Evolutionary conservation across 345 rosid species (phyloP), one percentile per base, ranked within the genome.

Genomic region (Barbarea vulgaris): DNA sequence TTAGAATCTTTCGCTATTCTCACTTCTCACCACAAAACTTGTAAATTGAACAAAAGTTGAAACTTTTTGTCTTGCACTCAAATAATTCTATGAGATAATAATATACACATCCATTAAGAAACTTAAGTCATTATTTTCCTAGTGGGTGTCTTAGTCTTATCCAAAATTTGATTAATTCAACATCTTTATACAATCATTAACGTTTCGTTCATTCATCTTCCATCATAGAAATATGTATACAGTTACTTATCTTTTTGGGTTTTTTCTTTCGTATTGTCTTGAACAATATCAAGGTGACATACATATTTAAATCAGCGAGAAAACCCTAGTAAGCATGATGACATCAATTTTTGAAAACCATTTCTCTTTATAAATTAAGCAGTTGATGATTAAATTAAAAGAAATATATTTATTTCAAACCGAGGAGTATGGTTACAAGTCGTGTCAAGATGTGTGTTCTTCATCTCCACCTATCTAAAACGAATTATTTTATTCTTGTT

Each of bases 371-470:
- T 7, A 11, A 71, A 31, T 7, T 7, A 71, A 50, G 22, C 12
- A 34, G 31, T 54, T 5, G 25, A 58, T 42, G 37, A 19, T 47
- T 48, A 48, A 15, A 66, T 9, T 13, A 62, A 34, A 33, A 47
- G 28, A 64, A 14, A 65, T 69, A 5, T 17, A 53, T 62, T 15
- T 62, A 70, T 63, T 18, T 34, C 33, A 55, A 67, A 68, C 41
- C 31, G 18, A 76, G 64, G 64, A 57, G 73, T 71, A 65, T 77
- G 77, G 77, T 71, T 71, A 77, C 42, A 66, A 70, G 77, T 77
- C 81, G 81, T 77, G 72, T 77, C 72, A 77, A 64, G 81, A 77
- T 71, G 81, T 71, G 68, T 77, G 81, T 71, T 77, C 72, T 71
- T 70, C 81, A 77, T 71, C 81, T 77, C 72, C 61, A 77, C 76